Percentiles rank a stretch among this genome's conserved stretches.
phyloP scores from a whole-genome alignment of 1,284 basidiomycete species.

The Neotropicomus parvogracilis region DNA sequence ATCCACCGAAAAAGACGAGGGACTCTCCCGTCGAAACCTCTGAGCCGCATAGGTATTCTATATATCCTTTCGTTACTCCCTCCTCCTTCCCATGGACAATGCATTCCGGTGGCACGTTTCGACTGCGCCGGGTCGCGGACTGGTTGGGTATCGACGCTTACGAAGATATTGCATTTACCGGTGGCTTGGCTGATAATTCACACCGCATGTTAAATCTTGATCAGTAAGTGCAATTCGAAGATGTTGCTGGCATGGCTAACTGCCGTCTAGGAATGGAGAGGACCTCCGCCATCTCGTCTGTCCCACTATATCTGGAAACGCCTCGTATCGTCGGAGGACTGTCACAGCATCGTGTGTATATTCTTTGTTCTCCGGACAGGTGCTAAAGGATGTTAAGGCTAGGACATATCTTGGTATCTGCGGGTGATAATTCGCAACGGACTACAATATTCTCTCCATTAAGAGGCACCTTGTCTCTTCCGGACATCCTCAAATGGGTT shows the following conservation, averaged over 20 bases:
- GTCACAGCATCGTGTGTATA: conserved; percentile 47
- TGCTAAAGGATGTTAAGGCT: conserved; percentile 38
- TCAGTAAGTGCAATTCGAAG: conserved; percentile 25
- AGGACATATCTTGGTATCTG: conserved; percentile 56
- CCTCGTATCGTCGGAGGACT: conserved; percentile 15
- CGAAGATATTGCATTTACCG: conserved; percentile 37
- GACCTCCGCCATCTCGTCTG: conserved; percentile 17
- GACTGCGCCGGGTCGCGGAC: conserved; percentile 57
- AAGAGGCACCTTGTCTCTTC: conserved; percentile 41
- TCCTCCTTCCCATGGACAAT: conserved; percentile 48
- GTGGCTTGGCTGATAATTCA: conserved; percentile 36
- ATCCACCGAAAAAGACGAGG: conserved; percentile 34
- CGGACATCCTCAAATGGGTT: conserved; percentile 48
- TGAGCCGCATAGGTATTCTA: conserved; percentile 42
- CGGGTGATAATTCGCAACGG: conserved; percentile 32
- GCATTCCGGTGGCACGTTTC: conserved; percentile 45
- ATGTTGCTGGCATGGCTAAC: conserved; percentile 13
- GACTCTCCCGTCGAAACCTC: conserved; percentile 28
- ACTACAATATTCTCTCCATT: conserved; percentile 51
- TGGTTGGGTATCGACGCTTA: conserved; percentile 43
- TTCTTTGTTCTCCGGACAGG: neutral
- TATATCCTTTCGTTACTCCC: conserved; percentile 61
- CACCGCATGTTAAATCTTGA: conserved; percentile 34
- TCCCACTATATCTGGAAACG: neutral
- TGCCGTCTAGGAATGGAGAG: conserved; percentile 14